phyloP scores from a whole-genome alignment of 192 early-diverging fungal species.

The Rhizophagus clarus region DNA sequence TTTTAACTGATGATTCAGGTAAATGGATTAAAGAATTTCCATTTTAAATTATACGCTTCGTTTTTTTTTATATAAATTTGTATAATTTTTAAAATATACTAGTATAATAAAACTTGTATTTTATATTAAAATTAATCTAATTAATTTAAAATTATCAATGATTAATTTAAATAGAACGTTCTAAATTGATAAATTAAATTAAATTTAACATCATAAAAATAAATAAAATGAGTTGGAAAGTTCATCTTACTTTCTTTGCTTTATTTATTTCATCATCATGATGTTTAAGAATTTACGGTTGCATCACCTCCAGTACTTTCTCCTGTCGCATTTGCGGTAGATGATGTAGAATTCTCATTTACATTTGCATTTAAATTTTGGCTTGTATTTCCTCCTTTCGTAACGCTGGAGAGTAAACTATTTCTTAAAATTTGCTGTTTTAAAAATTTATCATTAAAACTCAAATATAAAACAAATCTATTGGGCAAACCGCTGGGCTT shows the following conservation, averaged over 20 bases:
- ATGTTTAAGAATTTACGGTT: too few species aligned
- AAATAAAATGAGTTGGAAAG: too few species aligned
- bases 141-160: too few species aligned
- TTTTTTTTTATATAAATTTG: background rate
- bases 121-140: too few species aligned
- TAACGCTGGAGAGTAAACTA: background rate
- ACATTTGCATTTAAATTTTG: background rate
- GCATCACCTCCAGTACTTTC: background rate
- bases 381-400: background rate
- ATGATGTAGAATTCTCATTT: background rate
- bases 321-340: too few species aligned
- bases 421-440: slow-evolving; percentile 25
- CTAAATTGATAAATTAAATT: too few species aligned
- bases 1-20: background rate
- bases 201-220: too few species aligned
- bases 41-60: background rate
- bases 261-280: too few species aligned
- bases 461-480: slow-evolving; percentile 22
- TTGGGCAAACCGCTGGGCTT: slow-evolving; percentile 5
- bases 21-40: background rate
- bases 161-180: too few species aligned
- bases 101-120: too few species aligned
- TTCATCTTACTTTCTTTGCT: too few species aligned
- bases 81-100: background rate
- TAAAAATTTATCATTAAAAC: slow-evolving; percentile 26